A percentile compares a stretch with the other conserved stretches of the same genome.
Evolutionary conservation across 768 basidiomycete genomes (phyloP).

Genomic region (Crepidotus variabilis): DNA sequence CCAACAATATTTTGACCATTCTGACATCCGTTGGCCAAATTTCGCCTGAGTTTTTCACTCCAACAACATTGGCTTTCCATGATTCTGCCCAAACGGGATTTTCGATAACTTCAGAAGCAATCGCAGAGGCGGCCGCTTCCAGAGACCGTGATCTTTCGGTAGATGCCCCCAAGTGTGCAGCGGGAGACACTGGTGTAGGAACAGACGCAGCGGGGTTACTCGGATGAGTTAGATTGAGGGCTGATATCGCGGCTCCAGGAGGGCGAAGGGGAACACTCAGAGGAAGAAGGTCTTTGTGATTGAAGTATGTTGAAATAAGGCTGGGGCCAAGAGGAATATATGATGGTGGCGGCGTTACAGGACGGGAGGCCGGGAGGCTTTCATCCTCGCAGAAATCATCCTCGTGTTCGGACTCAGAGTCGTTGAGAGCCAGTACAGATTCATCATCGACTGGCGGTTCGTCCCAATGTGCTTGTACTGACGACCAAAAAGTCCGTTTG

Average conservation of each 20-base stretch:
- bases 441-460: conserved; percentile 12
- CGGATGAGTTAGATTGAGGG: conserved; percentile 31
- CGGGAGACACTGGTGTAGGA: conserved; percentile 84
- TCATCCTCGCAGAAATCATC: conserved; percentile 30
- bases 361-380: conserved; percentile 42
- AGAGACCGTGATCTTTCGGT: conserved; percentile 65
- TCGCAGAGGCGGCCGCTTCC: conserved; percentile 59
- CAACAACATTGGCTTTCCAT: conserved; percentile 46
- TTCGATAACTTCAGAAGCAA: conserved; percentile 71
- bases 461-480: conserved; percentile 48
- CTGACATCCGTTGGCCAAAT: conserved; percentile 61
- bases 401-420: conserved; percentile 33
- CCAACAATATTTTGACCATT: conserved; percentile 39
- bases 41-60: conserved; percentile 23
- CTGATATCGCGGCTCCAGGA: conserved; percentile 48
- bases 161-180: conserved; percentile 58
- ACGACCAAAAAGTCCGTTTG: conserved; percentile 40
- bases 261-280: conserved; percentile 58
- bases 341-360: conserved; percentile 65
- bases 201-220: conserved; percentile 41
- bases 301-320: conserved; percentile 65
- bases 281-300: conserved; percentile 59
- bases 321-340: conserved; percentile 71
- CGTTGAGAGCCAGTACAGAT: conserved; percentile 21
- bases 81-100: conserved; percentile 66